A percentile compares a stretch with the other conserved stretches of the same genome.
phyloP scores from a whole-genome alignment of 768 basidiomycete genomes.

The Scleroderma citrinum region DNA sequence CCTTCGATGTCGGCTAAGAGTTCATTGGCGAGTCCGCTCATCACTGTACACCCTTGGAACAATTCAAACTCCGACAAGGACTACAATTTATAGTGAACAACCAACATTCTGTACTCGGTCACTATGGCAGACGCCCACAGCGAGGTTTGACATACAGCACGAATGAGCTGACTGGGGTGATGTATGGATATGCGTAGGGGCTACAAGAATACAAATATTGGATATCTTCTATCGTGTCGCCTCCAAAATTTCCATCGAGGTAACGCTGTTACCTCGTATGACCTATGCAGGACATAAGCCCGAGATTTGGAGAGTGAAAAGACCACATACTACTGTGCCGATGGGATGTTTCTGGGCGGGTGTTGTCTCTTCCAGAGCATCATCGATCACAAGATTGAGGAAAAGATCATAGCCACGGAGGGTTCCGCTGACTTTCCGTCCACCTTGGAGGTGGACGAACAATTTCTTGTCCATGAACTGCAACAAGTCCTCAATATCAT shows the following conservation, averaged over 20 bases:
- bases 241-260: slow-evolving; percentile 88
- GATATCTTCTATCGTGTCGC: slow-evolving; percentile 35
- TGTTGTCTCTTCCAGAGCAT: slow-evolving; percentile 86
- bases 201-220: no score
- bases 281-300: slow-evolving; percentile 47
- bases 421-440: slow-evolving; percentile 91
- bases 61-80: background rate
- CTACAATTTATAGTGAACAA: no score
- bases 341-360: slow-evolving; percentile 87
- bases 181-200: background rate
- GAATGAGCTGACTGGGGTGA: background rate
- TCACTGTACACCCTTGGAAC: slow-evolving; percentile 20
- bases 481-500: background rate
- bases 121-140: no score
- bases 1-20: slow-evolving; percentile 89
- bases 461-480: slow-evolving; percentile 99
- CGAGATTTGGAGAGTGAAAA: background rate
- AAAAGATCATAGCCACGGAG: slow-evolving; percentile 98
- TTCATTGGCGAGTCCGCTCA: slow-evolving; percentile 87
- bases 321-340: slow-evolving; percentile 77
- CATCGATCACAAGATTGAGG: slow-evolving; percentile 95
- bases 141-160: background rate
- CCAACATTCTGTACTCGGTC: no score
- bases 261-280: slow-evolving; percentile 94
- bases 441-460: slow-evolving; percentile 90